These are phyloP conservation scores for Xylariaceae sp. DNA, from an alignment of 2,329 filamentous ascomycete species.

Conservation along the genomic window DNA sequence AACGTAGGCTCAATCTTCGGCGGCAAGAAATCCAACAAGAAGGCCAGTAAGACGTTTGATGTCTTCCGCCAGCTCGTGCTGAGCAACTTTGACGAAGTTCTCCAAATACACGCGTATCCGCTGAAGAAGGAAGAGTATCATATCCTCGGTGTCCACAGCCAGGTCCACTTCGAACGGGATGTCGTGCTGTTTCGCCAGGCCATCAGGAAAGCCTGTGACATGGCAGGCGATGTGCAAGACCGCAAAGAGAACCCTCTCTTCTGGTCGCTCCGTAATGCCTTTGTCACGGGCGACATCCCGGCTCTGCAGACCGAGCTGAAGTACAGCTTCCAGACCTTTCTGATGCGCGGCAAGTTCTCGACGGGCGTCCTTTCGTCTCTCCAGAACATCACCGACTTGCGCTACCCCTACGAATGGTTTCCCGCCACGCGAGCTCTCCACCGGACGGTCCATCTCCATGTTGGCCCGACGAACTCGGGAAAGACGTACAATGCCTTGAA, in stretches of 20 bases:
- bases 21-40: background rate
- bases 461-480: conserved; percentile 95
- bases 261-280: conserved; percentile 55
- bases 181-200: conserved; percentile 41
- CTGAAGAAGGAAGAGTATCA: conserved; percentile 27
- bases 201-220: conserved; percentile 41
- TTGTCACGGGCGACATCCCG: conserved; percentile 46
- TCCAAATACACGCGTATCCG: conserved; percentile 30
- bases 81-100: conserved; percentile 34
- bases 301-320: conserved; percentile 56
- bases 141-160: conserved; percentile 34
- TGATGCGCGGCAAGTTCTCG: conserved; percentile 54
- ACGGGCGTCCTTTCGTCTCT: conserved; percentile 54
- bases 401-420: conserved; percentile 91
- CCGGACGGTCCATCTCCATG: conserved; percentile 82
- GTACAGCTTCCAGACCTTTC: conserved; percentile 63
- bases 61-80: conserved; percentile 24
- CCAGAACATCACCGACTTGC: conserved; percentile 66
- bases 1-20: no score
- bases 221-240: conserved; percentile 37
- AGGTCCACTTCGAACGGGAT: conserved; percentile 42
- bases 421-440: conserved; percentile 75
- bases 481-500: conserved; percentile 95
- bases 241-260: conserved; percentile 49
- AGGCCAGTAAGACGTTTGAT: conserved; percentile 20